Evolutionary conservation across 805 yeast species (phyloP).

Genomic region (Ascoidea asiatica): DNA sequence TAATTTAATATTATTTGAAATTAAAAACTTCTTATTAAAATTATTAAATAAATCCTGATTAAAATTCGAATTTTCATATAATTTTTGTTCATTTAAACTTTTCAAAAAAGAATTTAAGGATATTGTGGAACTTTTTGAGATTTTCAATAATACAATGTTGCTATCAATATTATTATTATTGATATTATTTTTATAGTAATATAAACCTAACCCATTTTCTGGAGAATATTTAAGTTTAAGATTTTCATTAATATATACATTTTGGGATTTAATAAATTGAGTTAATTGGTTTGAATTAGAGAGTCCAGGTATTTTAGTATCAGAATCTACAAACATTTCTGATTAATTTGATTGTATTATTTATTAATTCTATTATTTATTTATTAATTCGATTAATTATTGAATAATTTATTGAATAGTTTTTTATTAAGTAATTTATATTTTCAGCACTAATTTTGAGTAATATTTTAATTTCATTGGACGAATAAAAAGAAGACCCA

Average conservation of each 20-base stretch:
- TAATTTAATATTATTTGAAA: background rate
- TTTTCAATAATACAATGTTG: slow-evolving; percentile 1
- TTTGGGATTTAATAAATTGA: background rate
- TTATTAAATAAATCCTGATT: background rate
- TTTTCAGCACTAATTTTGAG: slow-evolving; percentile 1
- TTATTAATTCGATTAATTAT: too few relatives aligned
- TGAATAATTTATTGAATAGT: slow-evolving; percentile 1
- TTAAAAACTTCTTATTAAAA: too few relatives aligned
- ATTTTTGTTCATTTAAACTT: background rate
- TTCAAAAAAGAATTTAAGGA: background rate
- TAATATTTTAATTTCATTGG: too few relatives aligned
- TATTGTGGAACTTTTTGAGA: background rate
- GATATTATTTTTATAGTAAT: background rate
- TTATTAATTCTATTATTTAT: too few relatives aligned
- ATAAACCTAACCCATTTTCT: slow-evolving; percentile 1
- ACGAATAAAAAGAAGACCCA: too few relatives aligned
- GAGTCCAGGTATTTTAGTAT: background rate
- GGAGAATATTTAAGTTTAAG: background rate
- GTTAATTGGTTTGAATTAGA: background rate
- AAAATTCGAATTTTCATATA: background rate
- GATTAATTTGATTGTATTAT: too few relatives aligned
- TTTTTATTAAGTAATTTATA: slow-evolving; percentile 1
- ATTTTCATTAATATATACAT: background rate
- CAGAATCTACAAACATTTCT: background rate
- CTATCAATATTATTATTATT: background rate